A percentile compares a stretch with the other conserved stretches of the same genome.
Conservation (phyloP, 2,329 filamentous ascomycete species). For the Calonectria naviculata region DNA sequence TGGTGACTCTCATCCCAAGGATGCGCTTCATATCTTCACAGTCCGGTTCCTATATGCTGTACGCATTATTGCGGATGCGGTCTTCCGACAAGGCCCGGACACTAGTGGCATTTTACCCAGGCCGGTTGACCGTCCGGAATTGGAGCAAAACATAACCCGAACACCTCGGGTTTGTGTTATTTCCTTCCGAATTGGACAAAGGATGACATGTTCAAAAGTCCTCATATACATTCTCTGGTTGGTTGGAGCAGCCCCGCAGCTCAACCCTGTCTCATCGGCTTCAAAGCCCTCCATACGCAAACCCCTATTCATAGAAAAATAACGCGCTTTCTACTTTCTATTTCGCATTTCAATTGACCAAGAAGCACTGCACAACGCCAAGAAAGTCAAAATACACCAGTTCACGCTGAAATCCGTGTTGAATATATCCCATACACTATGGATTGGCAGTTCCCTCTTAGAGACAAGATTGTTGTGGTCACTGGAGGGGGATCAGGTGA, state of each 20-base stretch:
- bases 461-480: constrained; percentile 6
- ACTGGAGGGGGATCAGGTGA: constrained; percentile 18
- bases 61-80: not conserved
- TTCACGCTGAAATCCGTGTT: too few species aligned
- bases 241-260: too few species aligned
- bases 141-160: not conserved
- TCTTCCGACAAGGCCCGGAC: not conserved
- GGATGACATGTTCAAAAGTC: not conserved
- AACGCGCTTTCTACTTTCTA: too few species aligned
- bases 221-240: too few species aligned
- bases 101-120: not conserved
- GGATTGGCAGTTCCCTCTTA: constrained; percentile 4
- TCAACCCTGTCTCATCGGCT: too few species aligned
- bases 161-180: not conserved
- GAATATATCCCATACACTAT: not conserved
- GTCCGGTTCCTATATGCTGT: not conserved
- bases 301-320: too few species aligned
- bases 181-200: not conserved
- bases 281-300: too few species aligned
- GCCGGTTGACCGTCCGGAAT: not conserved
- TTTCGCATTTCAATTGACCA: too few species aligned
- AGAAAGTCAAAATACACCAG: too few species aligned
- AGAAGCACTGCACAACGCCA: too few species aligned
- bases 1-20: too few species aligned
- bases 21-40: not conserved